Evolutionary conservation across 1,284 basidiomycete genomes (phyloP), one percentile per base, ranked within the genome.

Genomic region (Pseudozyma hubeiensis): DNA sequence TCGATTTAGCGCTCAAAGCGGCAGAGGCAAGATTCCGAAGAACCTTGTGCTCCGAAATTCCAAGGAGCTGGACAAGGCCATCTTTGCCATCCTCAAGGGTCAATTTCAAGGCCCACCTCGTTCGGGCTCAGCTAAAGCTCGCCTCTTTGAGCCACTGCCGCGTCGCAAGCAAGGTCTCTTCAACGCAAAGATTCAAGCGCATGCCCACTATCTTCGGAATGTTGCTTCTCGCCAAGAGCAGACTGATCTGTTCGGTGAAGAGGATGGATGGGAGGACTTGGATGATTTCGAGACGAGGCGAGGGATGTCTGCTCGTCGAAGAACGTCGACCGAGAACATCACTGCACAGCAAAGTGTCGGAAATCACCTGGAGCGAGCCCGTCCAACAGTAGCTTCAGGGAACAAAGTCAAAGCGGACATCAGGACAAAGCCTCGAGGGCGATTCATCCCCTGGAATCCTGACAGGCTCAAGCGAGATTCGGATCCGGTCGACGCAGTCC

Each of bases 101-200:
- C 31, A 44, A n/a, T 5, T 17, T 17, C 11, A 19, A 6, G 17
- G 41, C 19, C 41, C 5, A n/a, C 5, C 13, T 17, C 33, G 11
- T 4, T 35, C 52, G 7, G 40, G 40, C n/a, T 41, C 44, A 14
- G 5, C 39, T 11, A 17, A 11, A 13, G 44, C 60, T 24, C 60
- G 53, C 14, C 41, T 62, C 24, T 39, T 62, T 31, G 17, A 46
- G 10, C 60, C 60, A 13, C 60, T 46, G n/a, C 60, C 60, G 11
- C 60, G 52, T 40, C 55, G 55, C 24, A 34, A 35, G 17, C 47
- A 48, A 2, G 19, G n/a, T 9, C n/a, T 19, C 19, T 3, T 40
- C 16, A 0, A 35, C 4, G 5, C 17, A 29, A 55, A 46, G 17
- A 9, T 51, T 14, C n/a, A 55, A 30, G 5, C n/a, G 2, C 10